Evolutionary conservation across 2,329 filamentous ascomycete genomes (phyloP).

Genomic region (Conoideocrella luteorostrata): DNA sequence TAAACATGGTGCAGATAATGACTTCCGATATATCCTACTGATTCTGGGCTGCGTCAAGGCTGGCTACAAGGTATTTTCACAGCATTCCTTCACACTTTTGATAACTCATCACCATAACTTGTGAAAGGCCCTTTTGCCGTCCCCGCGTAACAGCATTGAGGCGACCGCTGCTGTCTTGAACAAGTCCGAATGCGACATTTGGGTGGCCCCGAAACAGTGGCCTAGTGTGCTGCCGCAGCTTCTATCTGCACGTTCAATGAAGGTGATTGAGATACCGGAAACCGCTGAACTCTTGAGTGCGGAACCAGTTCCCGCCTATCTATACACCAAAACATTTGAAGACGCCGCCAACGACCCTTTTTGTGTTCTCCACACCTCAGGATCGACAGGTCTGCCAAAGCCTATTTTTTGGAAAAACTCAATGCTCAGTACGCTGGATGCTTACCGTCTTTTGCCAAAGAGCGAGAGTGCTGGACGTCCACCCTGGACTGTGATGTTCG

Average conservation of each 20-base stretch:
- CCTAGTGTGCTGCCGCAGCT: constrained; percentile 11
- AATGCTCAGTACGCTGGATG: constrained; percentile 28
- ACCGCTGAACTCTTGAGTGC: constrained; percentile 22
- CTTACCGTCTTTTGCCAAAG: constrained; percentile 25
- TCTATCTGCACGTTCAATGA: constrained; percentile 18
- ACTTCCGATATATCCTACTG: constrained; percentile 22
- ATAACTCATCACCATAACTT: background rate
- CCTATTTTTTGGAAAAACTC: constrained; percentile 30
- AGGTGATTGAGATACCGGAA: constrained; percentile 20
- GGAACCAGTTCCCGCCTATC: constrained; percentile 14
- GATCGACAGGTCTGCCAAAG: constrained; percentile 35
- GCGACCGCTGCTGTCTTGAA: constrained; percentile 26
- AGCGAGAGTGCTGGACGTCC: constrained; percentile 22
- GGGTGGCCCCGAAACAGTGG: constrained; percentile 19
- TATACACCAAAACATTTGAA: constrained; percentile 26
- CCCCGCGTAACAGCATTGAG: constrained; percentile 26
- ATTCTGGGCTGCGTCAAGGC: constrained; percentile 21
- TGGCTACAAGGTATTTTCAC: background rate
- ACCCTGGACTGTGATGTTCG: constrained; percentile 24
- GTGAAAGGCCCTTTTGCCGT: constrained; percentile 24
- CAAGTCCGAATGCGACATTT: constrained; percentile 23
- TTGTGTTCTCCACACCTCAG: constrained; percentile 34
- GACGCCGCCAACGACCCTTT: constrained; percentile 27
- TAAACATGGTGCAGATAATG: constrained; percentile 18
- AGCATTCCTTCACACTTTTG: background rate